These are phyloP conservation scores for Pseudogymnoascus sp. DNA, from an alignment of 2,329 filamentous ascomycete species.

Conservation along the genomic window DNA sequence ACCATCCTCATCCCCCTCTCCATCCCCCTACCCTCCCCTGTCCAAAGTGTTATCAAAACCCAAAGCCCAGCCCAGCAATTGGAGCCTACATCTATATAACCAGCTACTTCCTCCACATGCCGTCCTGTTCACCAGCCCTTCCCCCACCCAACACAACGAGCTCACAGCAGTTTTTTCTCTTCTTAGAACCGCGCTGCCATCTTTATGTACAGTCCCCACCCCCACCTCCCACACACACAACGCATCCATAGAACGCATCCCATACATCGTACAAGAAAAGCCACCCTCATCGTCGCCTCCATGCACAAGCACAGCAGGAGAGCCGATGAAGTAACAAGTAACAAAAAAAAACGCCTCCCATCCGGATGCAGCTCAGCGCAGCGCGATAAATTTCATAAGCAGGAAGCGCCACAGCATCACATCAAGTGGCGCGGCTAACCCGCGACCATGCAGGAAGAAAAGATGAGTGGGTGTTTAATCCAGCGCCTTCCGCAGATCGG, in stretches of 20 bases:
- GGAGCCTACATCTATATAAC: neutral
- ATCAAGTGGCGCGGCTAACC: neutral
- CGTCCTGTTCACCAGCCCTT: neutral
- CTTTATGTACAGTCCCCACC: neutral
- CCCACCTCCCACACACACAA: neutral
- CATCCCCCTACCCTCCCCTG: neutral
- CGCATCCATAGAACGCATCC: neutral
- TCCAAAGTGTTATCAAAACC: neutral
- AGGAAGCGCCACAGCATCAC: neutral
- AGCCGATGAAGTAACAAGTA: neutral
- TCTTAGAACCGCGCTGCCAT: neutral
- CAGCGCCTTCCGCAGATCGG: constrained; percentile 54
- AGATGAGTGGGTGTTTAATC: constrained; percentile 18
- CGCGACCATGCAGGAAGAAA: neutral
- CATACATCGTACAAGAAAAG: neutral
- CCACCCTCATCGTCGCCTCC: neutral
- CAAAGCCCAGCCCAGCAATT: neutral
- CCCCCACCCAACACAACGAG: neutral
- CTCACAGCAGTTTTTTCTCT: neutral
- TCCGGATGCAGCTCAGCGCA: neutral
- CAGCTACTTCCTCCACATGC: neutral
- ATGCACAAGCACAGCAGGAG: neutral
- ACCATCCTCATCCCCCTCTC: neutral
- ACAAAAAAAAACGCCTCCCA: neutral
- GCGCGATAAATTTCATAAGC: neutral